Evolutionary conservation across 129 eudicot species (phyloP).

Genomic region (Arctium lappa): DNA sequence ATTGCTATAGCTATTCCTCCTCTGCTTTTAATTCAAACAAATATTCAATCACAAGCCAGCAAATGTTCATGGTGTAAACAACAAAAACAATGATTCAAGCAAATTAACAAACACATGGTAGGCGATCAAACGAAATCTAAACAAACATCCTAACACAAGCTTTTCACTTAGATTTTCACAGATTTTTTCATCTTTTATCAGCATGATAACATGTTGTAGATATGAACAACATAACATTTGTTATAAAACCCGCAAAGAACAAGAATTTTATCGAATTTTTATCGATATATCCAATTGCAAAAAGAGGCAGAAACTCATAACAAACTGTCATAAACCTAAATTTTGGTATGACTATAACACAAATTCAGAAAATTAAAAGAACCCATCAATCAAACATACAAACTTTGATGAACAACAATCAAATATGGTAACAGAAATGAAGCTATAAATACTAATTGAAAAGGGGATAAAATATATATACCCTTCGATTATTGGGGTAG

Average conservation of each 20-base stretch:
- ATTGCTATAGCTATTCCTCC: conserved; percentile 57
- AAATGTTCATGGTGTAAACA: background rate
- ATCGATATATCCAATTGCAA: conserved; percentile 8
- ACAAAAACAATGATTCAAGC: background rate
- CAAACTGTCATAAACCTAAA: background rate
- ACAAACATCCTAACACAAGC: background rate
- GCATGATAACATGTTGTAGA: conserved; percentile 6
- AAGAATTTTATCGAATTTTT: background rate
- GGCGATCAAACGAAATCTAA: conserved; percentile 3
- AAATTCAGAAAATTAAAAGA: background rate
- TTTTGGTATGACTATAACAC: background rate
- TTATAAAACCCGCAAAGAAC: background rate
- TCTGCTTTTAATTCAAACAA: conserved; percentile 37
- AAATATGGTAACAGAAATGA: background rate
- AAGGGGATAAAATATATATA: conserved; percentile 25
- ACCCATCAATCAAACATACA: background rate
- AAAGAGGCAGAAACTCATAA: conserved; percentile 1
- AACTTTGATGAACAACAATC: background rate
- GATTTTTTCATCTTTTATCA: background rate
- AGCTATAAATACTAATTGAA: no score
- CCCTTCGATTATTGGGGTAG: conserved; percentile 69
- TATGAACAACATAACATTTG: background rate
- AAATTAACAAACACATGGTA: conserved; percentile 1
- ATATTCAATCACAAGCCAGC: background rate
- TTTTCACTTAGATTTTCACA: background rate